Evolutionary conservation across 1,139 yeast genomes (phyloP), one percentile per base, ranked within the genome.

Genomic region (Pichia cactophila): DNA sequence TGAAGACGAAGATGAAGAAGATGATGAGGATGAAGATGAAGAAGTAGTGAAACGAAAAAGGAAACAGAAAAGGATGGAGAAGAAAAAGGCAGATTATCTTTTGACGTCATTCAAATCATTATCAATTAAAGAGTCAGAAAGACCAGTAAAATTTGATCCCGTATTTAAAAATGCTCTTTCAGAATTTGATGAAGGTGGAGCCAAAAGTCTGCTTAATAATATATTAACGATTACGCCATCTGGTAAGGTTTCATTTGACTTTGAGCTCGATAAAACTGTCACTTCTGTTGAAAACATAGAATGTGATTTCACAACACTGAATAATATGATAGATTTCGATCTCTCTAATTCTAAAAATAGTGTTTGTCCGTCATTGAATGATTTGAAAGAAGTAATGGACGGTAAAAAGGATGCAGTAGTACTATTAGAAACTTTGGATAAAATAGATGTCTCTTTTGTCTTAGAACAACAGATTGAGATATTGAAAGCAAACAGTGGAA

Each of bases 101-200:
- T 50, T 70, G 70, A 57, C 65, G 12, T 63, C 67, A 8, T 76
- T 78, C 58, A 75, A 73, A 12, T 58, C 68, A 16, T 68, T 78
- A 41, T 59, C 65, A 48, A 63, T 76, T 41, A 77, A 74, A 56
- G 77, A 77, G 54, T 63, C 75, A 36, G 82, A 77, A 45, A 79
- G 71, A 55, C 82, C 78, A 54, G 60, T 77, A 5, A 71, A 77
- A 2, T 75, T 77, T 39, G 82, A 78, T 57, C 83, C 83, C 1
- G 69, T 78, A 38, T 78, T 78, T 60, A 78, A 77, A 55, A 77
- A 61, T 42, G 81, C 81, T 0, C 65, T 78, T 45, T 74, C 82
- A 0, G 82, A 77, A 49, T 78, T 78, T 55, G 83, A 78, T 60
- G 83, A 78, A 63, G 83, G 83, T 26, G 83, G 83, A 0, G 80